Evolutionary conservation across 257 asterid genomes (phyloP).

Genomic region (Nyctanthes arbortristis): DNA sequence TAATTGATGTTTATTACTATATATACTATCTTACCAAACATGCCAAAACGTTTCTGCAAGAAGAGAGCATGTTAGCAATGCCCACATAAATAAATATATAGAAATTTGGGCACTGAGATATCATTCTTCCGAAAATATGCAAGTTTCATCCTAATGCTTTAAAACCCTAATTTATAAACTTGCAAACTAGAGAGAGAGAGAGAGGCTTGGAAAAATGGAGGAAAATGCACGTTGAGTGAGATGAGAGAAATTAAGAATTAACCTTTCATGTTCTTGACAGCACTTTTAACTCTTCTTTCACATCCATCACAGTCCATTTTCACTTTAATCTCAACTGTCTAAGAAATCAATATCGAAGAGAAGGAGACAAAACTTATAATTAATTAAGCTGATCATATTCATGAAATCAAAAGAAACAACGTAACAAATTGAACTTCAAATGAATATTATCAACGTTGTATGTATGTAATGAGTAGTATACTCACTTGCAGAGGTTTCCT

Average conservation of each 20-base stretch:
- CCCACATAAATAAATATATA: too few species aligned
- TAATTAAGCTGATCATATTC: neutral
- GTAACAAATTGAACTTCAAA: neutral
- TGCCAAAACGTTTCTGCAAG: too few species aligned
- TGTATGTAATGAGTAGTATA: slow-evolving; percentile 18
- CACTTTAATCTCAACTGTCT: slow-evolving; percentile 90
- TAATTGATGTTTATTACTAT: too few species aligned
- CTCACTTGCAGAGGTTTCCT: slow-evolving; percentile 89
- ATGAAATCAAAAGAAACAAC: neutral
- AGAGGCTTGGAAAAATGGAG: neutral
- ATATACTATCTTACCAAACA: too few species aligned
- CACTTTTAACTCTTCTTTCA: slow-evolving; percentile 82
- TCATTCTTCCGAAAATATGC: neutral
- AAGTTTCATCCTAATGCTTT: neutral
- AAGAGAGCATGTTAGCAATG: too few species aligned
- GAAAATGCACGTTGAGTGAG: neutral
- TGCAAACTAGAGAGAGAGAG: slow-evolving; percentile 3
- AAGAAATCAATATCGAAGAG: slow-evolving; percentile 11
- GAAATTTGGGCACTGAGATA: too few species aligned
- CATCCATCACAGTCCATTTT: slow-evolving; percentile 97
- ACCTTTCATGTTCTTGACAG: slow-evolving; percentile 77
- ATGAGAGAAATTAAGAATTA: neutral
- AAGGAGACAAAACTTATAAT: neutral
- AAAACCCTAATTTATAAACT: neutral
- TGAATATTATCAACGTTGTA: too few species aligned